Percentiles rank a stretch among this genome's conserved stretches.
Evolutionary conservation across 2,329 filamentous ascomycete genomes (phyloP).

Genomic region (Venturia nashicola): DNA sequence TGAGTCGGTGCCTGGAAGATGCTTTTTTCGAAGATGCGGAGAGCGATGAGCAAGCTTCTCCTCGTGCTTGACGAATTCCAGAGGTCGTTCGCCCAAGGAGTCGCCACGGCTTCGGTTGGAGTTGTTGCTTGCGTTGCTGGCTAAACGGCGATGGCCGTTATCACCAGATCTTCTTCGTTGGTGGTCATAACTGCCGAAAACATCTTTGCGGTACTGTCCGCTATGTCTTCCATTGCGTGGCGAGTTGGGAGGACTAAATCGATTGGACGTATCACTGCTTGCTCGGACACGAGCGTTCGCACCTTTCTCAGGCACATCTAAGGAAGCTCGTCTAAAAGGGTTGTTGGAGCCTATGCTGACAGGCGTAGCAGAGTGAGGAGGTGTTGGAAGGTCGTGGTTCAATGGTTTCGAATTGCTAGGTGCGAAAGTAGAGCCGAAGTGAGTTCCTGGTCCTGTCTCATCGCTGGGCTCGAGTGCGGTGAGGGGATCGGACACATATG

Average conservation of each 20-base stretch:
- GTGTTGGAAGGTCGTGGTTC: constrained; percentile 10
- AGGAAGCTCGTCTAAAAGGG: constrained; percentile 25
- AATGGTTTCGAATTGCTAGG: constrained; percentile 16
- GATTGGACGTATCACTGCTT: background rate
- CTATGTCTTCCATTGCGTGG: background rate
- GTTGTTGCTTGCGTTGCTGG: background rate
- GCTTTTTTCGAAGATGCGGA: constrained; percentile 52
- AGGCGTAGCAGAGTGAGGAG: background rate
- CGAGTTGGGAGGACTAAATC: background rate
- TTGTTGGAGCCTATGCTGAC: constrained; percentile 24
- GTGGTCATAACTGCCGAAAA: background rate
- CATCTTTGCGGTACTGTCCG: constrained; percentile 1
- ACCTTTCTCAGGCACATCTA: background rate
- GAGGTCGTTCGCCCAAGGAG: constrained; percentile 34
- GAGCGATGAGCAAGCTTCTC: constrained; percentile 52
- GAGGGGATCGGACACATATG: constrained; percentile 58
- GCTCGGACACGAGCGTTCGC: background rate
- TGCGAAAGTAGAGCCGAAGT: constrained; percentile 37
- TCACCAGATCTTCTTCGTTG: background rate
- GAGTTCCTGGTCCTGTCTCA: constrained; percentile 52
- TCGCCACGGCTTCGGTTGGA: constrained; percentile 15
- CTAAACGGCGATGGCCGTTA: background rate
- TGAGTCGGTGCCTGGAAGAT: constrained; percentile 56
- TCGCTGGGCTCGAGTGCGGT: constrained; percentile 54
- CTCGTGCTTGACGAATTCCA: constrained; percentile 54